Evolutionary conservation across 108 stramenopile genomes (phyloP), one percentile per base, ranked within the genome.

Genomic region (Skeletonema grethae): DNA sequence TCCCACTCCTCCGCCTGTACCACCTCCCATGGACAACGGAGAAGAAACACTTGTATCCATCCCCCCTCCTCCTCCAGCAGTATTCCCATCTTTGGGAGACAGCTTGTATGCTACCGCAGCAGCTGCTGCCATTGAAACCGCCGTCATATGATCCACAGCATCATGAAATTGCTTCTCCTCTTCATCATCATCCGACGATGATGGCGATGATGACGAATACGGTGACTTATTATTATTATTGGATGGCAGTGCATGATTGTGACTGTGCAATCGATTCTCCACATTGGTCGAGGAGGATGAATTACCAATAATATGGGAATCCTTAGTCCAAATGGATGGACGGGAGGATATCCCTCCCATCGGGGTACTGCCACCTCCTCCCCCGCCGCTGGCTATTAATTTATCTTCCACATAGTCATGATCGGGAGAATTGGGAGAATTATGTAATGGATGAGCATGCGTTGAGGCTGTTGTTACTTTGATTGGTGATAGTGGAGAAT

Each of bases 351-450:
- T 59, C 22, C 65, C 66, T 36, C 50, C 63, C 63, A 28, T 1
- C 25, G 36, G 36, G 11, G 41, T 4, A 41, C 16, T 41, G 13
- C 61, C 31, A 20, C 36, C 53, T 65, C 46, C 59, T 76, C 64
- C 58, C 77, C 32, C 57, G 69, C 25, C 25, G 25, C 25, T 28
- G 25, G 76, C 11, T 61, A 48, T 48, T 18, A 48, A 48, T 48
- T 48, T 66, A 46, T 77, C 82, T 63, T 82, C 82, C 45, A 82
- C 24, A 3, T 66, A 77, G 59, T 82, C 82, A 62, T 78, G 82
- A 78, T 78, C 77, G 12, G 76, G 82, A 8, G 76, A 77, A 61
- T 74, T 70, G 28, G 70, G 82, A 3, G 76, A 77, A 8, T 59
- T 61, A 35, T 67, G 82, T 31, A 43, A 61, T 32, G 73, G 72